Base-by-base conservation (phyloP, 192 early-diverging fungal genomes). In the Podila minutissima region DNA sequence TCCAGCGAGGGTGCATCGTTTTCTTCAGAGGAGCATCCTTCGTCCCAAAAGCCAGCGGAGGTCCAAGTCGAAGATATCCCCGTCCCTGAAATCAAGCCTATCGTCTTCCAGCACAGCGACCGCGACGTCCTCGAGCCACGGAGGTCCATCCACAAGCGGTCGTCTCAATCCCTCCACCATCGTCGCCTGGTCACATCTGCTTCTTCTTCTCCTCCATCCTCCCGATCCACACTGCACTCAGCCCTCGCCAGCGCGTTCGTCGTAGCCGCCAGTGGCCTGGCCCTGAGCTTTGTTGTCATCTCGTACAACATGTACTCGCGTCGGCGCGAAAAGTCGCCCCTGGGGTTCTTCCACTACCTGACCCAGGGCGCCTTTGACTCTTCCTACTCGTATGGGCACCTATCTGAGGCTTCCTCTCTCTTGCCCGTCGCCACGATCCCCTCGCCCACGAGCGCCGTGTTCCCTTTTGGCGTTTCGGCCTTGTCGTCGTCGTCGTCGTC, bases 291-390 rank as follows among this genome's bases (percentile, higher is more conserved):
- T 26, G 2, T 55, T 12, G 24, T 55, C 24, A 12, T 55, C 6
- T 55, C 53, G 20, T 55, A 55, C 53, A 55, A 22, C 7, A 55
- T 55, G 53, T 55, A 55, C 53, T 55, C 53, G n/a, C 53, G 53
- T 1, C 53, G 53, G 17, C 53, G 53, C 24, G 53, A 55, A 55
- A 55, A 55, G 53, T 55, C 53, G 24, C 53, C 53, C 11, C 5
- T 55, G n/a, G 53, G 53, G 8, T 55, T 55, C 53, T 55, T 55
- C 24, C 53, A 55, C 11, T 55, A 55, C 53, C 53, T 55, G 53
- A 55, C 53, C 53, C 53, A 55, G 2, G 53, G 53, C 2, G 20
- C 10, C 24, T 55, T 55, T 26, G 53, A 55, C 53, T 11, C 13
- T 55, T 55, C 53, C 10, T 55, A 55, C 22, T 24, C 24, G 4